phyloP scores from a whole-genome alignment of 768 basidiomycete species.

The Lyophyllum atratum region DNA sequence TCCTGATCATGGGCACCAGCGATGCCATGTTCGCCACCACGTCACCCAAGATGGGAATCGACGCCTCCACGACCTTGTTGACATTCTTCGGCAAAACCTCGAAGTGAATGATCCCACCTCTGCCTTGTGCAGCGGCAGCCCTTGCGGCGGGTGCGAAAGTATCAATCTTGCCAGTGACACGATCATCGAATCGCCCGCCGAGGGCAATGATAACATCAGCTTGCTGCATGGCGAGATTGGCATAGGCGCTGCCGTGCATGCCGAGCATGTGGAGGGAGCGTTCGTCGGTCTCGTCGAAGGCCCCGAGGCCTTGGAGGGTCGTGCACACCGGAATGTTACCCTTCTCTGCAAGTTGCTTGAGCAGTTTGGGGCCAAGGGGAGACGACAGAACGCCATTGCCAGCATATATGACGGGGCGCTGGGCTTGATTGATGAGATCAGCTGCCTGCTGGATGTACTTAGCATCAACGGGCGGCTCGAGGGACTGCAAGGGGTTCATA shows the following conservation, averaged over 20 bases:
- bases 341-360: slow-evolving; percentile 73
- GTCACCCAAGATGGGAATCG: slow-evolving; percentile 92
- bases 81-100: slow-evolving; percentile 99
- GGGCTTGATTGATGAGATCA: slow-evolving; percentile 86
- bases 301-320: slow-evolving; percentile 93
- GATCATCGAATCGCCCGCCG: slow-evolving; percentile 96
- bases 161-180: slow-evolving; percentile 90
- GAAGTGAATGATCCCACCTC: slow-evolving; percentile 98
- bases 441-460: slow-evolving; percentile 82
- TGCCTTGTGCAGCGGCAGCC: slow-evolving; percentile 81
- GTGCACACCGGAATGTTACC: slow-evolving; percentile 98
- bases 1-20: slow-evolving; percentile 78
- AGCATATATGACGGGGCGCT: slow-evolving; percentile 90
- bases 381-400: slow-evolving; percentile 89
- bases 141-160: slow-evolving; percentile 90
- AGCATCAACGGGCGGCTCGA: slow-evolving; percentile 61
- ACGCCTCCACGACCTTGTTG: slow-evolving; percentile 97
- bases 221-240: slow-evolving; percentile 96
- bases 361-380: slow-evolving; percentile 78
- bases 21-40: slow-evolving; percentile 81
- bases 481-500: slow-evolving; percentile 64
- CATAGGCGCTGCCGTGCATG: slow-evolving; percentile 98
- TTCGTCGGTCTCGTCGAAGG: slow-evolving; percentile 89
- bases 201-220: slow-evolving; percentile 98
- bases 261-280: slow-evolving; percentile 95